Evolutionary conservation across 176 grass and related monocot species (phyloP).

Genomic region (Eleusine coracana): DNA sequence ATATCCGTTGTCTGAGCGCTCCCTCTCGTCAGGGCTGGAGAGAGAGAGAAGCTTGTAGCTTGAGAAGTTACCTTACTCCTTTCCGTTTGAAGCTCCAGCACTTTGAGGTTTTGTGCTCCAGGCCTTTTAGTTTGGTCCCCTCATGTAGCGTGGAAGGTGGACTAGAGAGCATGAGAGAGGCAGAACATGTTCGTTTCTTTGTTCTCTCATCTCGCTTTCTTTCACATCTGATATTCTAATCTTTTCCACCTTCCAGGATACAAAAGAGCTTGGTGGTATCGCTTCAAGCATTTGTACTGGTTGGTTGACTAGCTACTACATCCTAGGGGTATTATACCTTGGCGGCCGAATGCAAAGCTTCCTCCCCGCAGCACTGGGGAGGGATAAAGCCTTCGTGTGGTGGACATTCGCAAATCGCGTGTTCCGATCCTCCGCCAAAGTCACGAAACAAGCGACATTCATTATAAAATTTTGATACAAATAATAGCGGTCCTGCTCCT

Average conservation of each 20-base stretch:
- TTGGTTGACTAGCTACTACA: not conserved
- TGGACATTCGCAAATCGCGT: not conserved
- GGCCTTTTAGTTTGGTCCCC: constrained; percentile 34
- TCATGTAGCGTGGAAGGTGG: not conserved
- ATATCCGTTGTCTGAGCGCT: not conserved
- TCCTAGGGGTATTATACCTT: too few relatives aligned
- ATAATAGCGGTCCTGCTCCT: too few relatives aligned
- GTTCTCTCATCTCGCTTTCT: constrained; percentile 21
- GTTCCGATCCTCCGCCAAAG: not conserved
- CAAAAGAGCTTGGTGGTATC: not conserved
- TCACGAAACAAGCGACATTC: too few relatives aligned
- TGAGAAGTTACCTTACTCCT: constrained; percentile 27
- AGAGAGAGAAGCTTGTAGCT: not conserved
- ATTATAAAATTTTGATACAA: too few relatives aligned
- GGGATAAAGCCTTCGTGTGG: not conserved
- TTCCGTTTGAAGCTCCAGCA: constrained; percentile 11
- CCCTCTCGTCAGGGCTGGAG: constrained; percentile 1
- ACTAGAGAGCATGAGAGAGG: constrained; percentile 34
- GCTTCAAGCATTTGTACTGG: not conserved
- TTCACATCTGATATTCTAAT: constrained; percentile 5
- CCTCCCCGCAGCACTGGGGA: not conserved
- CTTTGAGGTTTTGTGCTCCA: constrained; percentile 1
- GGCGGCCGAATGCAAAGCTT: not conserved
- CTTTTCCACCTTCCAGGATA: not conserved
- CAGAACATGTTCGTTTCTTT: constrained; percentile 38